Base-by-base conservation (phyloP, 352 stramenopile species). In the Globisporangium alternatum region DNA sequence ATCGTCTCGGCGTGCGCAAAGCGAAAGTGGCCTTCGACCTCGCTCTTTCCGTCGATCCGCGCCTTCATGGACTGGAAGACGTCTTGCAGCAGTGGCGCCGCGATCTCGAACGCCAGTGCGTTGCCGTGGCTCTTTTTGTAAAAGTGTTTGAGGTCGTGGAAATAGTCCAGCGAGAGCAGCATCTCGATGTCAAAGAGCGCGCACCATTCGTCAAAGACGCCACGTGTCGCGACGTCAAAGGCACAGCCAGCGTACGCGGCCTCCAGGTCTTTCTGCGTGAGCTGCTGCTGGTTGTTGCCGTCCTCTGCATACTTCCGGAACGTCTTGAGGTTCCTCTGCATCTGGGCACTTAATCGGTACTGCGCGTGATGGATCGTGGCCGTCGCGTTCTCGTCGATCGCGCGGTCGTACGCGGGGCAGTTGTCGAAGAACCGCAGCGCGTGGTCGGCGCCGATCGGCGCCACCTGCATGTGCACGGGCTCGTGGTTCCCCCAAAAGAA, bases 1-100 rank as follows among this genome's bases (percentile, higher is more conserved):
- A 95, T 89, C 22, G 86, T 95, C 71, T 95, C 86, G 6, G 86
- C 86, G 57, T 95, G 86, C 0, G 86, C 86, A 68, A 95, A 95
- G n/a, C 84, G 84, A 60, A 95, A 95, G 49, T 88, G 76, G 39
- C 80, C 84, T 56, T 88, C 68, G 1, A 90, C 60, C 1, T 71
- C 45, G 48, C 51, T 84, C 3, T 66, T 49, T 1, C 77, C 69
- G 15, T 77, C 21, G 8, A 81, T 66, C 9, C 75, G 72, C 54
- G 70, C 52, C 19, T 77, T 73, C 81, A 95, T 88, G 0, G 75
- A 78, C 17, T 44, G 64, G 25, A 90, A 73, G 31, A 95, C 76
- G 43, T 89, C 72, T 44, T 88, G 81, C 49, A 95, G 65, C 31
- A 95, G 62, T 41, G 86, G 86, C 30, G 86, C 61, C 5, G 86